Evolutionary conservation across 2,329 filamentous ascomycete genomes (phyloP), one percentile per base, ranked within the genome.

Genomic region (Hypocreales sp.): DNA sequence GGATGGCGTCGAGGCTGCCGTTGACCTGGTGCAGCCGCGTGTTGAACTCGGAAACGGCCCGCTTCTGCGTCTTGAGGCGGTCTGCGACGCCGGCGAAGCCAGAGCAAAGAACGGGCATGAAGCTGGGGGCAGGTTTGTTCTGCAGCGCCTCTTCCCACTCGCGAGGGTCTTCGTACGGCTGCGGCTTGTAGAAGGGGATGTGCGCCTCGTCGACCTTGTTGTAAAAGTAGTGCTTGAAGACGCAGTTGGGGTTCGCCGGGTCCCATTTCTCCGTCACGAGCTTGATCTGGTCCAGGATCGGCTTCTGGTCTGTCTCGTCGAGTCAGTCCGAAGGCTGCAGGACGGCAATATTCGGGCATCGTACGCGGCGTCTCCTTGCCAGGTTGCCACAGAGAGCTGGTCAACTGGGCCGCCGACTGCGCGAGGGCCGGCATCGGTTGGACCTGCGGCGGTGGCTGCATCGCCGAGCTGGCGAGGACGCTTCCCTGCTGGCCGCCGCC

Each of bases 121-220:
- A 82, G 28, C 75, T 75, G 7, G 74, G 65, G 20, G 68, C 76
- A 5, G 82, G 82, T 54, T 86, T 84, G 44, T 79, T 78, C 39
- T 78, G 70, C 16, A 87, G 65, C 1, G 82, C 82, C 40, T 84
- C 79, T 44, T 92, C 82, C 79, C 81, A 92, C 45, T 80, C 79
- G 37, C 71, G 67, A 20, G 76, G 70, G 44, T 86, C 74, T 45
- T 90, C 82, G 39, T 69, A 61, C 2, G 72, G 58, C 11, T 68
- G 61, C 3, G 79, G 79, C 36, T 74, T 69, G 51, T 79, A 86
- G 50, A 79, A 84, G 8, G 79, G 79, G n/a, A 78, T 74, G 45
- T 68, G 67, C 28, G 71, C 67, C 42, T 79, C 71, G 36, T 79
- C 74, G 35, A 86, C 79, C 38, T 80, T 73, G 55, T 90, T 90